Evolutionary conservation across 192 early-diverging fungal genomes (phyloP).

Genomic region (Coemansia sp.): DNA sequence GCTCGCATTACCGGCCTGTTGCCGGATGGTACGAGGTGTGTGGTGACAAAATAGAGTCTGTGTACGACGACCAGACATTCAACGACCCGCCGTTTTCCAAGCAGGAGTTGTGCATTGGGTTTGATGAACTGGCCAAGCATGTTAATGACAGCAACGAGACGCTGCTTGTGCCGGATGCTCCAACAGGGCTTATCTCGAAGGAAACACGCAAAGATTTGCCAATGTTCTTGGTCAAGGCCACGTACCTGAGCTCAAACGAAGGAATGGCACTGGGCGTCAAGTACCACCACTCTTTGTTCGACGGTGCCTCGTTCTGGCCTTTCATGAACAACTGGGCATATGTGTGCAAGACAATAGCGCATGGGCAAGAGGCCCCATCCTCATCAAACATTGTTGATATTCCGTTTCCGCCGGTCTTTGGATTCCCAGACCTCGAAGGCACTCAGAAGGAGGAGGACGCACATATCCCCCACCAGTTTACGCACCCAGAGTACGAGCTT

Average conservation of each 20-base stretch:
- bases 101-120: conserved; percentile 31
- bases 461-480: conserved; percentile 7
- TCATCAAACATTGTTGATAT: neutral
- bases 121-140: conserved; percentile 7
- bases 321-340: conserved; percentile 52
- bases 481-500: conserved; percentile 39
- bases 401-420: conserved; percentile 44
- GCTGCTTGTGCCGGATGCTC: conserved; percentile 30
- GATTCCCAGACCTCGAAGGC: conserved; percentile 18
- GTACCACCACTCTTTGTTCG: conserved; percentile 54
- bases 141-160: conserved; percentile 33
- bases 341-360: conserved; percentile 19
- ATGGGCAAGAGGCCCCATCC: neutral
- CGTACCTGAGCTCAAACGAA: conserved; percentile 24
- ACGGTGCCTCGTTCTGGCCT: conserved; percentile 47
- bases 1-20: conserved; percentile 42
- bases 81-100: conserved; percentile 43
- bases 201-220: conserved; percentile 25
- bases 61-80: conserved; percentile 25
- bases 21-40: conserved; percentile 40
- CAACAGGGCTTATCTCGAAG: conserved; percentile 9
- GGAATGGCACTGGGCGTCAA: conserved; percentile 35
- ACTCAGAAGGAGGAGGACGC: conserved; percentile 7
- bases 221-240: conserved; percentile 44
- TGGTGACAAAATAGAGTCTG: conserved; percentile 34